Evolutionary conservation across 1,139 yeast genomes (phyloP), one percentile per base, ranked within the genome.

Genomic region (Zygoascus hellenicus): DNA sequence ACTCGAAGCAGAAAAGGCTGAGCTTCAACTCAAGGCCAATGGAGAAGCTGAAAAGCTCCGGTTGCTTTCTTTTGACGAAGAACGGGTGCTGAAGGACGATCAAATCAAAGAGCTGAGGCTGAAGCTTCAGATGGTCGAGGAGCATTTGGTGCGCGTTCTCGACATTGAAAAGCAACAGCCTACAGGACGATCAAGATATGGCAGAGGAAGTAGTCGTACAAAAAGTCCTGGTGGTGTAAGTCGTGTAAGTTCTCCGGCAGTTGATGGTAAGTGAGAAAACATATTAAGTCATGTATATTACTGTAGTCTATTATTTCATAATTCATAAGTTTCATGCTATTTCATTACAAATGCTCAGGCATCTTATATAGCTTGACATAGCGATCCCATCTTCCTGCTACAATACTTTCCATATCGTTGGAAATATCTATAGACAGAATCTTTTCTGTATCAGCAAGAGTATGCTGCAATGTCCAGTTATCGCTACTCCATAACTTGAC

Each of bases 351-450:
- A 5, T 22, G 26, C 7, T 7, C 26, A 7, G 26, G 26, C 4
- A 44, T 9, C 7, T 41, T 56, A 87, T 89, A 86, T 38, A 82
- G 47, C 58, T 82, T 84, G 2, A 86, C 73, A 16, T 85, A 72
- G 51, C 94, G 74, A 63, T 88, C 96, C 95, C 95, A 88, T 16
- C 96, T 92, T 49, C 88, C 75, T 52, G 85, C 78, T 2, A 78
- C 74, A 1, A 88, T 66, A 38, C 56, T 59, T 10, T 62, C 54
- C 6, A 74, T 73, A 43, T 72, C 70, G 1, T 63, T 59, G 5
- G 73, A 61, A 0, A 82, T 62, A 61, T 86, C 95, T 50, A 85
- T 76, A 48, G 83, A 71, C 81, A 88, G 78, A 5, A 86, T 80
- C 60, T 82, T 83, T 55, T 85, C 96, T 13, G 74, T 71, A 49